These are phyloP conservation scores for Silene latifolia DNA, from an alignment of 148 eudicot genomes.

Conservation along the genomic window DNA sequence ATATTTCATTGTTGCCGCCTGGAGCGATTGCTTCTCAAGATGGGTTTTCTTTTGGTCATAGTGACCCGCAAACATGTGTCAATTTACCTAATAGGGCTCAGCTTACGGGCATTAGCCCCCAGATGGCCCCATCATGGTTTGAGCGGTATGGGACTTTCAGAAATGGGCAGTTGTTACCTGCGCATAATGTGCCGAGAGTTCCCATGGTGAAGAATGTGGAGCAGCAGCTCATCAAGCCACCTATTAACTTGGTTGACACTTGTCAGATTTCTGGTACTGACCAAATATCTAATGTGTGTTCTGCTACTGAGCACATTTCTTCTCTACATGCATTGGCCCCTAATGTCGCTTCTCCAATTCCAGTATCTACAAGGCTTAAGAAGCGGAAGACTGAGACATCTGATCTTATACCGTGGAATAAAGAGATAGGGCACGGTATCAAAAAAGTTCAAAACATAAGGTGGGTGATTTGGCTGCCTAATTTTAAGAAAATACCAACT, in stretches of 20 bases:
- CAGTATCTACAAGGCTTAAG: constrained; percentile 39
- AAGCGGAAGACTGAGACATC: constrained; percentile 61
- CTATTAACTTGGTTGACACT: constrained; percentile 33
- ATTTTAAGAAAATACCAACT: not conserved
- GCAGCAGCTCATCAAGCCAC: constrained; percentile 35
- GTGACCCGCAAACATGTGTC: constrained; percentile 40
- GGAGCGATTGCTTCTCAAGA: constrained; percentile 41
- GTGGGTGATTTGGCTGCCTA: constrained; percentile 31
- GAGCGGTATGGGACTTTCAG: constrained; percentile 58
- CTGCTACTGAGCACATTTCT: constrained; percentile 33
- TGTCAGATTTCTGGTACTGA: constrained; percentile 31
- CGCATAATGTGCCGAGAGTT: constrained; percentile 37
- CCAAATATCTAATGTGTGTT: constrained; percentile 29
- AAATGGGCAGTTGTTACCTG: constrained; percentile 60
- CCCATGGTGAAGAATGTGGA: constrained; percentile 34
- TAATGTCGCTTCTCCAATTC: constrained; percentile 28
- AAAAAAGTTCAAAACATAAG: constrained; percentile 47
- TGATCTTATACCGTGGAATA: constrained; percentile 65
- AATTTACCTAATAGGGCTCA: constrained; percentile 38
- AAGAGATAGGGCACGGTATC: constrained; percentile 49
- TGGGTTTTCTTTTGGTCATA: constrained; percentile 32
- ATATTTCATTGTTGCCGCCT: constrained; percentile 35
- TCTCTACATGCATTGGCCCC: constrained; percentile 34
- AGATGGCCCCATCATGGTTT: constrained; percentile 93
- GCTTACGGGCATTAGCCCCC: constrained; percentile 59